Base-by-base conservation (phyloP, 352 stramenopile genomes). In the Plasmopara muralis region DNA sequence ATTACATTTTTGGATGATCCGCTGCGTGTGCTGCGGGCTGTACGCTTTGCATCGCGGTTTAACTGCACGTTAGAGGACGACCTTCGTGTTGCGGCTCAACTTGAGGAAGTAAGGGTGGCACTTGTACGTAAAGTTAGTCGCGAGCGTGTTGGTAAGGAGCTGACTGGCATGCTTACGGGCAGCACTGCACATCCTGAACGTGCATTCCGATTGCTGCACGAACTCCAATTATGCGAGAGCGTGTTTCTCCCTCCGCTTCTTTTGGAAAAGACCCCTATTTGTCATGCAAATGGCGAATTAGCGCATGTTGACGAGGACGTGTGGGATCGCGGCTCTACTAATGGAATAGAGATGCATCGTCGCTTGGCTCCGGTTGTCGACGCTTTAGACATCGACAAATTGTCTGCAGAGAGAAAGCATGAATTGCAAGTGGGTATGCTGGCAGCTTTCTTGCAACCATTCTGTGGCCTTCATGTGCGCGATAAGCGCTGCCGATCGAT, bases 1-100 rank as follows among this genome's bases (percentile, higher is more conserved):
- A 87, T 93, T 25, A 99, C 96, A 13, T 96, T 99, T 38, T 59
- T 96, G 15, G 96, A 99, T 66, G 97, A 99, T 69, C 97, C 97
- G 6, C 65, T 99, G 44, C 81, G 97, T 30, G 86, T 98, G 5
- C 72, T 99, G 18, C 77, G 97, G 31, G 90, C 89, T 0, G 79
- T 99, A 12, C 90, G 97, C 44, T 99, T 99, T 70, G 95, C 95
- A 5, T 85, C 90, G 8, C 74, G 95, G n/a, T 95, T 98, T 50
- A 76, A 93, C 20, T 99, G 98, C 64, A 60, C 38, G 1, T 70
- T 99, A 55, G 84, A 94, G 29, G 70, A 83, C 10, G 71, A 82
- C 13, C 64, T 99, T 50, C 66, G 75, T 2, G 64, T 76, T 16
- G 93, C 95, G 7, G 64, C 79, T 55, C 43, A 74, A 41, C 50